These are phyloP conservation scores for Phytopythium chamaehyphon DNA, from an alignment of 352 stramenopile species.

Conservation along the genomic window DNA sequence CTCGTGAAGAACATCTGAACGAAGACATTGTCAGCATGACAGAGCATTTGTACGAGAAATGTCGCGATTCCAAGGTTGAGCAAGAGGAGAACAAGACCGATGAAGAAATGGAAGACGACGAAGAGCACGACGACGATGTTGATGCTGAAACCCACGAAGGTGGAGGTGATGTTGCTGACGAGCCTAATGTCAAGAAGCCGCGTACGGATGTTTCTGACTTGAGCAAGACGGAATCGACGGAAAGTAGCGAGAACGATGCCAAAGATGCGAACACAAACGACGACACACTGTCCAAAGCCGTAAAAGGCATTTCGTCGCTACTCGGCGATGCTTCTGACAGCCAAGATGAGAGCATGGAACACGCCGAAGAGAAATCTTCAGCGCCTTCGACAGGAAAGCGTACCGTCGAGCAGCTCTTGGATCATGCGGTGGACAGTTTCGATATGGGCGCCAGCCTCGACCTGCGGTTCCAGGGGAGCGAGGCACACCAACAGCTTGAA, in stretches of 20 bases:
- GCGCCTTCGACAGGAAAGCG: conserved; percentile 3
- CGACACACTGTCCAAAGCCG: conserved; percentile 12
- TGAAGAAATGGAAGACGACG: conserved; percentile 20
- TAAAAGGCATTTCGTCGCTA: conserved; percentile 31
- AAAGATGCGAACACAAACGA: conserved; percentile 6
- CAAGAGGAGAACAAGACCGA: conserved; percentile 35
- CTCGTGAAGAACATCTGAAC: conserved; percentile 52
- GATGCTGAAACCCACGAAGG: conserved; percentile 8
- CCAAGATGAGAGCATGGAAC: conserved; percentile 3
- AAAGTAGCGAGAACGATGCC: not conserved
- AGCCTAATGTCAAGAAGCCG: conserved; percentile 34
- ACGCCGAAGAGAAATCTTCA: not conserved
- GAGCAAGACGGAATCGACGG: conserved; percentile 6
- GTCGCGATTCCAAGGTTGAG: conserved; percentile 40
- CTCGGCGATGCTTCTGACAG: conserved; percentile 13
- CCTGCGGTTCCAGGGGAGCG: conserved; percentile 16
- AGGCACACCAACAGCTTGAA: conserved; percentile 13
- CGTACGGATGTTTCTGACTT: conserved; percentile 11
- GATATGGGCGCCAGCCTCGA: conserved; percentile 11
- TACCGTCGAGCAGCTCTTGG: conserved; percentile 6
- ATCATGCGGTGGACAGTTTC: conserved; percentile 5
- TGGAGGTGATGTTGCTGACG: conserved; percentile 14
- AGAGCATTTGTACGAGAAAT: conserved; percentile 52
- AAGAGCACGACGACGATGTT: conserved; percentile 8
- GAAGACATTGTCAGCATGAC: conserved; percentile 49